A percentile compares a stretch with the other conserved stretches of the same genome.
These are phyloP conservation scores for Plantago major DNA, from an alignment of 257 asterid genomes.

Conservation along the genomic window DNA sequence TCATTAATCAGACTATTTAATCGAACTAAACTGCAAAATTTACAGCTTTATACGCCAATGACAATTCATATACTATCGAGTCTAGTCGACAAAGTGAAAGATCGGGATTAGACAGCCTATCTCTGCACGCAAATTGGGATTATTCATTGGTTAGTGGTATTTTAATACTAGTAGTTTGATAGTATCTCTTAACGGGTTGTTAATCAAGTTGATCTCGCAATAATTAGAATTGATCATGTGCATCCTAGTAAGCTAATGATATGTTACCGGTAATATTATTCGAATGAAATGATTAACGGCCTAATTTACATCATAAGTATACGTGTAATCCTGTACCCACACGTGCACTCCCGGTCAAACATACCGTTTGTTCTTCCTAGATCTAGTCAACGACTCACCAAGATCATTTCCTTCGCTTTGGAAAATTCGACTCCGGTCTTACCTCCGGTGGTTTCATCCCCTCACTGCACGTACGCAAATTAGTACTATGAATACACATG, in stretches of 20 bases:
- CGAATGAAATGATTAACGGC: constrained; percentile 19
- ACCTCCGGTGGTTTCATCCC: no score
- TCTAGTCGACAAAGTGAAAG: not conserved
- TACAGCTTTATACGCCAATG: no score
- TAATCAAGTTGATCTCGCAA: constrained; percentile 30
- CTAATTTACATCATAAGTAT: constrained; percentile 43
- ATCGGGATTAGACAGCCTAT: not conserved
- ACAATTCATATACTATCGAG: no score
- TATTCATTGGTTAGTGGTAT: not conserved
- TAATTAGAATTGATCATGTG: constrained; percentile 42
- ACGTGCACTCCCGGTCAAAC: constrained; percentile 39
- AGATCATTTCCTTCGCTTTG: not conserved
- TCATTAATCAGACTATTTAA: no score
- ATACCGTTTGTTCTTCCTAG: constrained; percentile 19
- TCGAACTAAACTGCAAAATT: no score
- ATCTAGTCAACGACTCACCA: constrained; percentile 29
- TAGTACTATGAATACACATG: no score
- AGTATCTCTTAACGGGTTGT: not conserved
- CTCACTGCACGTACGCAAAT: no score
- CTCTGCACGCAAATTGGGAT: not conserved
- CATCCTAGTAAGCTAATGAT: constrained; percentile 21
- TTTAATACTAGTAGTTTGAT: not conserved
- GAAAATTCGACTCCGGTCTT: no score
- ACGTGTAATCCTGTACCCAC: constrained; percentile 36
- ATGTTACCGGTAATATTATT: constrained; percentile 9